Evolutionary conservation across 768 basidiomycete genomes (phyloP).

Genomic region (Podaxis mareebaensis): DNA sequence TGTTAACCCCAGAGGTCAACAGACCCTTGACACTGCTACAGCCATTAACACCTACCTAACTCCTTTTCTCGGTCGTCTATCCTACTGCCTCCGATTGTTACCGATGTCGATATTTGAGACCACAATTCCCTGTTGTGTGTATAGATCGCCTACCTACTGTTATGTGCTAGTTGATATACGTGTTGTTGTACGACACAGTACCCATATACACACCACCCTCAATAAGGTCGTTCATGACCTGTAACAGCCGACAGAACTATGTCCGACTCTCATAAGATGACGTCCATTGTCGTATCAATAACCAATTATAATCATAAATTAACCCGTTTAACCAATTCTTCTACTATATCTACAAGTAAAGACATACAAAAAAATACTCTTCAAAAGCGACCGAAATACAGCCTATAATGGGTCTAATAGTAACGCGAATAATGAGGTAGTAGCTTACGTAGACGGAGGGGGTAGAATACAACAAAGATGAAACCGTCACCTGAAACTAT

Average conservation of each 20-base stretch:
- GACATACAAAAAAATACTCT: background rate
- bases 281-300: background rate
- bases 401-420: background rate
- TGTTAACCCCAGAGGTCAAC: background rate
- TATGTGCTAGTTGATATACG: background rate
- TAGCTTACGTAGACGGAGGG: background rate
- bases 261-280: background rate
- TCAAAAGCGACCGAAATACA: background rate
- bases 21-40: background rate
- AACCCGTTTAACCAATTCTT: slow-evolving; percentile 1
- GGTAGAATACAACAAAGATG: background rate
- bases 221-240: background rate
- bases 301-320: background rate
- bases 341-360: slow-evolving; percentile 1
- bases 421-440: background rate
- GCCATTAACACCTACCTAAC: background rate
- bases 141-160: slow-evolving; percentile 1
- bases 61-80: background rate
- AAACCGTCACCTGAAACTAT: background rate
- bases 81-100: background rate
- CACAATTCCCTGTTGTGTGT: background rate
- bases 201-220: background rate
- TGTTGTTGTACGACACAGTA: slow-evolving; percentile 3
- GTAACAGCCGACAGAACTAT: too few species aligned
- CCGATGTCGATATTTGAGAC: background rate